phyloP scores from a whole-genome alignment of 768 basidiomycete genomes.

The Mycena vulgaris region DNA sequence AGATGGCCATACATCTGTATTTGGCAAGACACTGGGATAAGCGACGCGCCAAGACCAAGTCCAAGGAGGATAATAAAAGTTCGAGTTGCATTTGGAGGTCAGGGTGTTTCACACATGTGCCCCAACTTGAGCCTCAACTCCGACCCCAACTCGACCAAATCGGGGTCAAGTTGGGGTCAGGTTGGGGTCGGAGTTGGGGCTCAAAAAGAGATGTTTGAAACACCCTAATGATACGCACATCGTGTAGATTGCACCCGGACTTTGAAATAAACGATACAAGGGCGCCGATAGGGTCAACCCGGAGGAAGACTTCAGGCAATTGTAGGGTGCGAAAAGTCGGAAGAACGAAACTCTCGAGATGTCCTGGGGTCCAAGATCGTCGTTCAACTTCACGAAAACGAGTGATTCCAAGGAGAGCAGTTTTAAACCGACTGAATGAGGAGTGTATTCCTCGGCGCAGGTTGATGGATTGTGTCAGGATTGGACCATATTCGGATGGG shows the following conservation, averaged over 20 bases:
- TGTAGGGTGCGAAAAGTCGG: not conserved
- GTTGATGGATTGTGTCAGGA: too few species aligned
- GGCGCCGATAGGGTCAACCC: not conserved
- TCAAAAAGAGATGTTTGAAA: too few species aligned
- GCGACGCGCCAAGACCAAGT: too few species aligned
- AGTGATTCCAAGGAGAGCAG: too few species aligned
- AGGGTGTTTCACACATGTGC: too few species aligned
- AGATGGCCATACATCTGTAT: not conserved
- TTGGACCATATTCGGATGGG: too few species aligned
- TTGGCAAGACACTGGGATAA: not conserved
- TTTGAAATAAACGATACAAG: conserved; percentile 1
- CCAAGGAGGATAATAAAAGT: too few species aligned
- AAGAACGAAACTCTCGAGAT: not conserved
- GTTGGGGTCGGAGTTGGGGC: not conserved
- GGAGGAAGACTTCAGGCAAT: not conserved
- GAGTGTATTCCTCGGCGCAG: too few species aligned
- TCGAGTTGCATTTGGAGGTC: not conserved
- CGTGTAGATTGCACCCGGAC: not conserved
- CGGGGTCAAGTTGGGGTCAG: not conserved
- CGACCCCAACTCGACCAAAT: not conserved
- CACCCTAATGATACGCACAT: not conserved
- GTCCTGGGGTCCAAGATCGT: not conserved
- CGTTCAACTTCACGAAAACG: too few species aligned
- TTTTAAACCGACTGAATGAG: too few species aligned
- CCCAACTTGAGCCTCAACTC: too few species aligned